Base-by-base conservation (phyloP, 1,139 yeast genomes). In the Pneumocystis jirovecii region DNA sequence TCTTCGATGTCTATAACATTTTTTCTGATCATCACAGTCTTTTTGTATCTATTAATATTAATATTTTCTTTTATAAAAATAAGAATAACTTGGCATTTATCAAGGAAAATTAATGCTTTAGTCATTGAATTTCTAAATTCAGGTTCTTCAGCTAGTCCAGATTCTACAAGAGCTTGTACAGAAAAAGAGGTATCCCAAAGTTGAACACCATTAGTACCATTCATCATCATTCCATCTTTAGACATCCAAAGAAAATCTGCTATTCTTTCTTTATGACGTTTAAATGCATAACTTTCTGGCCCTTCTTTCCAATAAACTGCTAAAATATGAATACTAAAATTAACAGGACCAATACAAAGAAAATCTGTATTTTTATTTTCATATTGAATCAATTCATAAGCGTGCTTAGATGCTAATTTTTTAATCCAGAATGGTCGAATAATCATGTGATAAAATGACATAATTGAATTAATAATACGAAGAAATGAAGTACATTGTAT, bases 131-230 rank as follows among this genome's bases (percentile, higher is more conserved):
- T 83, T 65, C 82, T 83, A 7, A 62, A 64, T 73, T 85, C 84
- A 0, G 88, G 86, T 60, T 80, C 72, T 57, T 85, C 86, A 1
- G 88, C 93, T 42, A 93, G 75, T 0, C 96, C 96, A 0, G 96
- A 88, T 73, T 83, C 79, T 67, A 89, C 85, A 69, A 84, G 82
- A 72, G 89, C 89, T 73, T 95, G 98, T 40, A 93, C 79, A 70
- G 88, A 86, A 76, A 95, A 93, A 0, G 97, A 91, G 29, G 86
- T 86, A 75, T 95, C 99, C 98, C 99, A 95, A 0, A 87, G 91
- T 75, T 95, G 99, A 0, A 89, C 90, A 39, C 99, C 99, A 75
- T 95, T 95, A 0, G 99, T 95, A 10, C 99, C 99, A 88, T 88
- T 89, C 66, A 89, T 87, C 3, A 93, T 84, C 85, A 93, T 81